Conservation (phyloP, 2,329 filamentous ascomycete genomes). For the Lasiodiplodia hormozganensis region DNA sequence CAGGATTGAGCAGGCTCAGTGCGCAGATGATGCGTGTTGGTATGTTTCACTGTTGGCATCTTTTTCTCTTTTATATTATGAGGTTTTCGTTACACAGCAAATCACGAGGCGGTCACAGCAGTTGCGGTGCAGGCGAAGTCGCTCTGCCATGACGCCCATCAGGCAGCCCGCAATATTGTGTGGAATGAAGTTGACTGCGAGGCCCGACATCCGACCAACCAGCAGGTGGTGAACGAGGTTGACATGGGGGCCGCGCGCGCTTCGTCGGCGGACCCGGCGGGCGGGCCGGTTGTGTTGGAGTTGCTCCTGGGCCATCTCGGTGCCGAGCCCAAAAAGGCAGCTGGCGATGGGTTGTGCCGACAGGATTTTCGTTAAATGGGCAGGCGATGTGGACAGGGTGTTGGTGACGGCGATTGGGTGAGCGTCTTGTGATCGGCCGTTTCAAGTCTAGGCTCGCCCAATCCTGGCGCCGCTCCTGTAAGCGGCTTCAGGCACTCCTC, state of each 20-base stretch:
- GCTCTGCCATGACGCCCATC: slow-evolving; percentile 4
- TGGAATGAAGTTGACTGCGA: background rate
- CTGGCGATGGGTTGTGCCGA: slow-evolving; percentile 17
- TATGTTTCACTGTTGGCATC: background rate
- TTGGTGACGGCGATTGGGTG: slow-evolving; percentile 5
- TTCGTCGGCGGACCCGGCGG: background rate
- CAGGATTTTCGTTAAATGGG: slow-evolving; percentile 3
- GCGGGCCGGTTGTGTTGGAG: background rate
- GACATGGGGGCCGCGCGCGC: background rate
- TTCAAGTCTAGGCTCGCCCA: slow-evolving; percentile 5
- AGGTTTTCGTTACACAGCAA: background rate
- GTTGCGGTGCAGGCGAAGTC: background rate
- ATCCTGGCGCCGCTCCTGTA: background rate
- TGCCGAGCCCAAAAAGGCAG: slow-evolving; percentile 13
- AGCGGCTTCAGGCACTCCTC: background rate
- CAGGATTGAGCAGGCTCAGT: background rate
- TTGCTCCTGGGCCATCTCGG: slow-evolving; percentile 10
- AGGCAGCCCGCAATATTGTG: background rate
- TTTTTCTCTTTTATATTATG: slow-evolving; percentile 16
- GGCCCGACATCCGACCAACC: slow-evolving; percentile 23
- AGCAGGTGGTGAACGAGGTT: background rate
- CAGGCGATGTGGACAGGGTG: slow-evolving; percentile 9
- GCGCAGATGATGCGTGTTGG: background rate
- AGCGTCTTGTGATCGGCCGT: slow-evolving; percentile 25
- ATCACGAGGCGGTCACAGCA: background rate